A percentile compares a stretch with the other conserved stretches of the same genome.
Evolutionary conservation across 2,329 filamentous ascomycete genomes (phyloP).

Genomic region (Colletotrichum tamarilloi): DNA sequence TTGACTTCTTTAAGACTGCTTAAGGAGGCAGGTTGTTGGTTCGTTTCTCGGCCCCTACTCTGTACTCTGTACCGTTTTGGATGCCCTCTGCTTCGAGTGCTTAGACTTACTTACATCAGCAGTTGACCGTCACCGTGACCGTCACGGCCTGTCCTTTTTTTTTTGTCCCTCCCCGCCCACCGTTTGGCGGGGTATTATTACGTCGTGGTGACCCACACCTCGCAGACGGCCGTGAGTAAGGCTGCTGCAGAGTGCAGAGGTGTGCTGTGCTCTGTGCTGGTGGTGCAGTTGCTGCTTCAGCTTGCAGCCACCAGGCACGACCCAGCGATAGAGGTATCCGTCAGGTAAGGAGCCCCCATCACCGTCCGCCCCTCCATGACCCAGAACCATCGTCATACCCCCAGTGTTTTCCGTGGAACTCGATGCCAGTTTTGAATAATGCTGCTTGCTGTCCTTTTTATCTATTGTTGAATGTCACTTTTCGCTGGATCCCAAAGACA

Average conservation of each 20-base stretch:
- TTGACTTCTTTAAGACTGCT: background rate
- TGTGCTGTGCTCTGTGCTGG: background rate
- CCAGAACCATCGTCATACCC: constrained; percentile 35
- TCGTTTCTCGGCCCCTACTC: background rate
- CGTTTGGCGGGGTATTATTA: constrained; percentile 19
- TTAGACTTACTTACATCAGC: background rate
- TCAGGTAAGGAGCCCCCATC: background rate
- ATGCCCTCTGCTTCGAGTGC: background rate
- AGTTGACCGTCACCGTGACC: background rate
- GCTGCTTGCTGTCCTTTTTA: background rate
- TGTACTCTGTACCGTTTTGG: background rate
- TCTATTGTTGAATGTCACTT: background rate
- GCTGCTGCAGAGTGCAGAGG: background rate
- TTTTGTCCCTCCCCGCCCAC: background rate
- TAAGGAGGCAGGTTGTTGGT: constrained; percentile 1
- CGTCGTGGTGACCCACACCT: background rate
- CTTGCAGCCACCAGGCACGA: too few relatives aligned
- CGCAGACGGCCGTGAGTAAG: constrained; percentile 5
- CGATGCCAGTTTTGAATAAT: background rate
- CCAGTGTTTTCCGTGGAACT: constrained; percentile 20
- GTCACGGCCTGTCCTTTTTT: background rate
- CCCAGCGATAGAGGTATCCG: background rate
- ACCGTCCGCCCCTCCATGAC: constrained; percentile 29
- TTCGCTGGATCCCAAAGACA: background rate
- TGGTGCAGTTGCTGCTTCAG: background rate